Evolutionary conservation across 225 moss, liverwort and hornwort genomes (phyloP).

Genomic region (Straminergon stramineum): DNA sequence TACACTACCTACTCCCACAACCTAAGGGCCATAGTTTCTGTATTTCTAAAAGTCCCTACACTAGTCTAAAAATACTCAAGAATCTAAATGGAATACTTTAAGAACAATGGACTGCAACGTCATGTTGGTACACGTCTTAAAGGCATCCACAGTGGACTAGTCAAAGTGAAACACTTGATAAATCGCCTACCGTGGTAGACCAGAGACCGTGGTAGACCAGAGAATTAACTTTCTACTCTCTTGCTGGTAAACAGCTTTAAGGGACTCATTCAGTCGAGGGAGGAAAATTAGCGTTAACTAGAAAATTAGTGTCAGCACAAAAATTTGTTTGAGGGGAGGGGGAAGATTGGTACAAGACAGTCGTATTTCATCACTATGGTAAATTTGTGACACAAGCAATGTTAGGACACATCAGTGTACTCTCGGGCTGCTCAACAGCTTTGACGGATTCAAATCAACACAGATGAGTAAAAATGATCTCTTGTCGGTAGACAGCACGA

Average conservation of each 20-base stretch:
- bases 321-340: not conserved
- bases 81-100: not conserved
- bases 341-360: not conserved
- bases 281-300: not conserved
- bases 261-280: not conserved
- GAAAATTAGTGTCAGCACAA: not conserved
- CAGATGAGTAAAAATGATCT: not conserved
- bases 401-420: not conserved
- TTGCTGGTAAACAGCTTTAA: not conserved
- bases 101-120: not conserved
- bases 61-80: not conserved
- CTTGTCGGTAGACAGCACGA: not conserved
- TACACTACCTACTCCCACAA: not conserved
- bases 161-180: not conserved
- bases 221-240: not conserved
- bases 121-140: not conserved
- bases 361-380: not conserved
- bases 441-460: not conserved
- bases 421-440: not conserved
- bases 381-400: not conserved
- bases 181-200: not conserved
- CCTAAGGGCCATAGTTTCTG: not conserved
- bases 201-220: not conserved
- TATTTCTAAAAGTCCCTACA: not conserved
- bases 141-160: not conserved